Percentiles rank a stretch among this genome's conserved stretches.
These are phyloP conservation scores for Bondarzewia mesenterica DNA, from an alignment of 1,284 basidiomycete species.

Conservation along the genomic window DNA sequence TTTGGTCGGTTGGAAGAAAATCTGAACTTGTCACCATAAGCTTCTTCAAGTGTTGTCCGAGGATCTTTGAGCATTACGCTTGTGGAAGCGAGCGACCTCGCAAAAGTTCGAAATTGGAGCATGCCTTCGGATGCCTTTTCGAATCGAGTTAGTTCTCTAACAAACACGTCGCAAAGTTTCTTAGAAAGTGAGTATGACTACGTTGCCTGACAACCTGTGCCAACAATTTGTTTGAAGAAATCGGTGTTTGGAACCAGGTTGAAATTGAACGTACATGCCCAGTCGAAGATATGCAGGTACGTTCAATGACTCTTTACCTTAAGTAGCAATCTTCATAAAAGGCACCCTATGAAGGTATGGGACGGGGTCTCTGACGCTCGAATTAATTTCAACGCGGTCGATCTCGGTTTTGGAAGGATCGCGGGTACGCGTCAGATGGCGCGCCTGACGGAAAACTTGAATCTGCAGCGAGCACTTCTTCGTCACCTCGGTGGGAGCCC, in stretches of 20 bases:
- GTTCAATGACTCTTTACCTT: slow-evolving; percentile 6
- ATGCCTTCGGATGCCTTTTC: slow-evolving; percentile 56
- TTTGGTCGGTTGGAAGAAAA: slow-evolving; percentile 4
- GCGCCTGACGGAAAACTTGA: slow-evolving; percentile 82
- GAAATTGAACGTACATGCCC: slow-evolving; percentile 62
- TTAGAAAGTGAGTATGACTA: slow-evolving; percentile 51
- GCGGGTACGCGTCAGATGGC: slow-evolving; percentile 51
- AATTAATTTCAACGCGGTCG: slow-evolving; percentile 59
- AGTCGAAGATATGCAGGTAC: slow-evolving; percentile 81
- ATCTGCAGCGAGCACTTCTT: slow-evolving; percentile 79
- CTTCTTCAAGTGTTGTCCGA: slow-evolving; percentile 39
- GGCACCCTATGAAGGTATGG: slow-evolving; percentile 59
- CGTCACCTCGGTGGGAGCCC: slow-evolving; percentile 39
- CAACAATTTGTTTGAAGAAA: slow-evolving; percentile 39
- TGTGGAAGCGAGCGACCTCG: slow-evolving; percentile 75
- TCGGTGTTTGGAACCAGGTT: slow-evolving; percentile 80
- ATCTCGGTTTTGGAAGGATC: slow-evolving; percentile 27
- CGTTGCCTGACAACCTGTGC: neutral
- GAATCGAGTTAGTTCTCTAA: slow-evolving; percentile 87
- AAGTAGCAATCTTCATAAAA: neutral
- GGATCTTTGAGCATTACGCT: slow-evolving; percentile 57
- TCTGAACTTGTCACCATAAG: slow-evolving; percentile 26
- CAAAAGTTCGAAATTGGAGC: slow-evolving; percentile 63
- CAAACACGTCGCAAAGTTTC: slow-evolving; percentile 74
- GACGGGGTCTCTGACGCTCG: slow-evolving; percentile 80